phyloP scores from a whole-genome alignment of 306 rosid genomes.

The Casuarina cunninghamiana region DNA sequence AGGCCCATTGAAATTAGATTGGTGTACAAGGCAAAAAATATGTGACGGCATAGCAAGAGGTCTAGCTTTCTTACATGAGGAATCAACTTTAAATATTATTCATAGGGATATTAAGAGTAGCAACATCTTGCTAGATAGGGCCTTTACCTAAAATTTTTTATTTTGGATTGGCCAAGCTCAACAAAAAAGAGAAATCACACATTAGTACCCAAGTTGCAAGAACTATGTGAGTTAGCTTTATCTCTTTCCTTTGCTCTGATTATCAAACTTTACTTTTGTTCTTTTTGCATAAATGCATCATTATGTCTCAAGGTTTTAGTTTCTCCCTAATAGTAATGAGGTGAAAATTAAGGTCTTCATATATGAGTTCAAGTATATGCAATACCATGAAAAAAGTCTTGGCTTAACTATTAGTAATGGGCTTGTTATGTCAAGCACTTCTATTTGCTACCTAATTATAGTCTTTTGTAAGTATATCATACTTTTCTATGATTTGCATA shows the following conservation, averaged over 20 bases:
- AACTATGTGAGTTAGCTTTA: conserved; percentile 15
- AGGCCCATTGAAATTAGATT: no score
- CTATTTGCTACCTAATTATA: not conserved
- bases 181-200: conserved; percentile 70
- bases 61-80: no score
- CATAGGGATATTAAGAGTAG: no score
- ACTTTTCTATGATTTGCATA: not conserved
- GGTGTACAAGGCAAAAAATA: conserved; percentile 31
- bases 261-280: not conserved
- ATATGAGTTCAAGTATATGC: not conserved
- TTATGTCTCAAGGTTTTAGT: not conserved
- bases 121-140: conserved; percentile 40
- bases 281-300: not conserved
- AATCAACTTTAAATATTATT: no score
- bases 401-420: not conserved
- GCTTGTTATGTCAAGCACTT: not conserved
- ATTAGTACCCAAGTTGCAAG: conserved; percentile 77
- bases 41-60: conserved; percentile 43
- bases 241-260: not conserved
- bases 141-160: conserved; percentile 77
- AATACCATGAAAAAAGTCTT: not conserved
- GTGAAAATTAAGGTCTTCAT: not conserved
- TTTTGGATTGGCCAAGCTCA: conserved; percentile 76
- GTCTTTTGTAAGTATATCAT: not conserved
- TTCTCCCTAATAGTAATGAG: not conserved